Evolutionary conservation across 2,329 filamentous ascomycete genomes (phyloP), one percentile per base, ranked within the genome.

Genomic region (Acarospora socialis): DNA sequence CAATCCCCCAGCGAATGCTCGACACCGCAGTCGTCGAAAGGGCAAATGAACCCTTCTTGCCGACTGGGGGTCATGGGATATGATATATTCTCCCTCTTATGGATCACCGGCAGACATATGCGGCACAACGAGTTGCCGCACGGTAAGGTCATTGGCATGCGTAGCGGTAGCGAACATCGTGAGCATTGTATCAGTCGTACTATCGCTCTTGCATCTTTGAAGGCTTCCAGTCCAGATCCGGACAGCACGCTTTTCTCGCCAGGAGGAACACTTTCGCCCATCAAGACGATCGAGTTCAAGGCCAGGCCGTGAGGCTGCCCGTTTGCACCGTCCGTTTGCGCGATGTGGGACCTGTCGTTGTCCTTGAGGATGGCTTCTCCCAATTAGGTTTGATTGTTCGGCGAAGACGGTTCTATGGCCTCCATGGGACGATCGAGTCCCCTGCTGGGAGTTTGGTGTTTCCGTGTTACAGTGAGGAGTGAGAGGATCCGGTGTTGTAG

Each of bases 101-200:
- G 69, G 2, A 73, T 57, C 28, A 69, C 56, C 2, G 84, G 84
- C 2, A 92, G 56, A 53, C 86, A 94, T 30, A 54, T 53, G 46
- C 68, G 73, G 57, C 86, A 94, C 7, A 92, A 55, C 7, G 76
- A 77, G 47, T 77, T 72, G 17, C 84, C 83, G 51, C 86, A 94
- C 4, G 84, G 83, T 4, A 93, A 60, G 0, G 80, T 80, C 35
- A 83, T 65, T 4, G 84, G 81, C 6, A 71, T 63, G 27, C 57
- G 63, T 18, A 90, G 60, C 1, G 78, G 76, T 25, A 60, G 61
- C 3, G 76, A 81, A 53, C 86, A 93, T 40, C 68, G 59, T 7
- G 67, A 67, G 51, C 86, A 94, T 56, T 92, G 82, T 32, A 90
- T 66, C 23, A 90, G 60, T 25, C 76, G 75, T 39, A 92, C 65